phyloP scores from a whole-genome alignment of 2,329 filamentous ascomycete species.

The Diaporthe longicolla region DNA sequence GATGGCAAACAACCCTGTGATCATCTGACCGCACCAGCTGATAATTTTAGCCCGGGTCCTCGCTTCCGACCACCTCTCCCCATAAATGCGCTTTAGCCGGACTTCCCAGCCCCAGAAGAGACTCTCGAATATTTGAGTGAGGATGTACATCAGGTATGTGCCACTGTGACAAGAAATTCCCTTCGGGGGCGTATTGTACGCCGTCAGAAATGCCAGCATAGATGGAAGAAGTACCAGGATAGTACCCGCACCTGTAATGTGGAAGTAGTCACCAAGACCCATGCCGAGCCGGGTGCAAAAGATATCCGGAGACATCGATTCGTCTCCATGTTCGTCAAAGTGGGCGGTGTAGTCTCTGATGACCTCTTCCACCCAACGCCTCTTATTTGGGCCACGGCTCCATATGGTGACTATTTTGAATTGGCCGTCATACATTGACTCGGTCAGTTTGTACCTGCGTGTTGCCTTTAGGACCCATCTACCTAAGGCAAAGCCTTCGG shows the following conservation, averaged over 20 bases:
- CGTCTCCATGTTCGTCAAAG: not conserved
- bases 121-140: slow-evolving; percentile 52
- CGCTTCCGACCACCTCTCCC: slow-evolving; percentile 47
- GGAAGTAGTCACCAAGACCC: not conserved
- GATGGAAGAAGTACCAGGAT: slow-evolving; percentile 43
- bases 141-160: slow-evolving; percentile 46
- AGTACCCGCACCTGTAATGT: not conserved
- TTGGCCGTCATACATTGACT: slow-evolving; percentile 40
- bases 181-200: slow-evolving; percentile 49
- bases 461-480: slow-evolving; percentile 41
- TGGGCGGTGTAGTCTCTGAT: slow-evolving; percentile 21
- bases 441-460: slow-evolving; percentile 47
- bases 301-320: not conserved
- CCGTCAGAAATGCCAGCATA: slow-evolving; percentile 52
- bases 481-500: slow-evolving; percentile 30
- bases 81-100: slow-evolving; percentile 47
- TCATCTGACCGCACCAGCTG: slow-evolving; percentile 50
- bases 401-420: slow-evolving; percentile 50
- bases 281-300: slow-evolving; percentile 4
- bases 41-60: slow-evolving; percentile 47
- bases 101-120: slow-evolving; percentile 49
- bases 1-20: slow-evolving; percentile 51
- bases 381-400: slow-evolving; percentile 48
- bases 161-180: slow-evolving; percentile 47
- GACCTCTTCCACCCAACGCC: slow-evolving; percentile 34